Percentiles rank a stretch among this genome's conserved stretches.
phyloP scores from a whole-genome alignment of 495 filamentous ascomycete genomes.

The Neurospora sp. region DNA sequence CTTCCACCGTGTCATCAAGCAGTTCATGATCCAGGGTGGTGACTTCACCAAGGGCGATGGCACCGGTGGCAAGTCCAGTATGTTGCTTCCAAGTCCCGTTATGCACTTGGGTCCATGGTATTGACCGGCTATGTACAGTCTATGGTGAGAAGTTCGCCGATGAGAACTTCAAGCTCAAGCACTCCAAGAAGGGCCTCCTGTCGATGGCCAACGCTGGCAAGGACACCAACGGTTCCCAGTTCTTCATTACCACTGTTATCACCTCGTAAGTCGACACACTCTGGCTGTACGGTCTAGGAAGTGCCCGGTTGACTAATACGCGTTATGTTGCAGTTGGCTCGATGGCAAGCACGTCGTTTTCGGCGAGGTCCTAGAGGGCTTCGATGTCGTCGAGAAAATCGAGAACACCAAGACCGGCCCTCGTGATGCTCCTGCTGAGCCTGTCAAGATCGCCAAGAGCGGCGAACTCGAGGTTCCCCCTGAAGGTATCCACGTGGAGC shows the following conservation, averaged over 20 bases:
- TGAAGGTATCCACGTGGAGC: constrained; percentile 98
- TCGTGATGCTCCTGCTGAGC: constrained; percentile 60
- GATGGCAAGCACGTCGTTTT: constrained; percentile 87
- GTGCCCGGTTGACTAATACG: constrained; percentile 17
- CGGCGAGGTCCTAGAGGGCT: constrained; percentile 83
- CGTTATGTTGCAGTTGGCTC: constrained; percentile 54
- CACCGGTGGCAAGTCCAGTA: constrained; percentile 89
- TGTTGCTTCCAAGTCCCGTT: constrained; percentile 12
- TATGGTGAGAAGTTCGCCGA: constrained; percentile 92
- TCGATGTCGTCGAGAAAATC: constrained; percentile 82
- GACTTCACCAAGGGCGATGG: constrained; percentile 96
- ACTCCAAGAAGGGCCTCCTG: constrained; percentile 49
- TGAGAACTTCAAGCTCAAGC: constrained; percentile 99
- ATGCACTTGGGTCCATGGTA: neutral
- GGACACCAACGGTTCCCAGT: constrained; percentile 98
- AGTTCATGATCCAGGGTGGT: constrained; percentile 99
- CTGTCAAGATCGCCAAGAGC: constrained; percentile 86
- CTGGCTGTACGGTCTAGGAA: neutral
- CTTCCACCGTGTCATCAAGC: constrained; percentile 98
- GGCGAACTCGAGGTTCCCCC: constrained; percentile 79
- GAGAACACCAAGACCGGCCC: constrained; percentile 62
- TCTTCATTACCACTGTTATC: constrained; percentile 87
- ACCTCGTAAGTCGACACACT: constrained; percentile 51
- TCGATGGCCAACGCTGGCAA: constrained; percentile 97
- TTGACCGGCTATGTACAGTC: constrained; percentile 35